A percentile compares a stretch with the other conserved stretches of the same genome.
Conservation (phyloP, 2,329 filamentous ascomycete genomes). For the Xylaria polymorpha region DNA sequence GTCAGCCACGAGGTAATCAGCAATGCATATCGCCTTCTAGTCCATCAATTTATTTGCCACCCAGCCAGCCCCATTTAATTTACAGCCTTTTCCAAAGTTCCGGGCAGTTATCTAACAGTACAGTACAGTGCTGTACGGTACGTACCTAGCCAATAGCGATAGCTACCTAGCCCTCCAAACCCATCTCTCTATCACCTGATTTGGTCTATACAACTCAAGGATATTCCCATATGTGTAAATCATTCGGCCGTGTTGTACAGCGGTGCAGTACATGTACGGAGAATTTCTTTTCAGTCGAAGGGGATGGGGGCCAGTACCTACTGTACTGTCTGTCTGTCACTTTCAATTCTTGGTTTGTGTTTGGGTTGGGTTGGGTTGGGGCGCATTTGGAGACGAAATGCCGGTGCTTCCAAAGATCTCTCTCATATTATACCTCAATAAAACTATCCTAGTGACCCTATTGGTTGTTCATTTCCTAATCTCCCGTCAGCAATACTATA, state of each 20-base stretch:
- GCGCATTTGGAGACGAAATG: constrained; percentile 5
- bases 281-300: neutral
- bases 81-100: neutral
- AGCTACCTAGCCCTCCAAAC: neutral
- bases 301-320: too few species aligned
- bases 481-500: constrained; percentile 26
- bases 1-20: constrained; percentile 33
- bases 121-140: too few species aligned
- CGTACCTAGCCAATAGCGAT: neutral
- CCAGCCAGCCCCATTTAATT: constrained; percentile 6
- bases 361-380: neutral
- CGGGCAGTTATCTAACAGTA: constrained; percentile 3
- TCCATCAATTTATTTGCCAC: constrained; percentile 4
- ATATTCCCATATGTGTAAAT: neutral
- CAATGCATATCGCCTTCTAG: constrained; percentile 3
- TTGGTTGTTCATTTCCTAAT: constrained; percentile 18
- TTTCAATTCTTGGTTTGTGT: neutral
- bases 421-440: neutral
- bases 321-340: too few species aligned
- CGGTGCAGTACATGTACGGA: neutral
- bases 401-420: constrained; percentile 7
- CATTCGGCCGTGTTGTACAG: neutral
- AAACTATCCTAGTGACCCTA: constrained; percentile 18
- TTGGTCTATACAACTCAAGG: neutral
- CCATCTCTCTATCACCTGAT: neutral